phyloP scores from a whole-genome alignment of 2,329 filamentous ascomycete species.

The Neodidymelliopsis sp. region DNA sequence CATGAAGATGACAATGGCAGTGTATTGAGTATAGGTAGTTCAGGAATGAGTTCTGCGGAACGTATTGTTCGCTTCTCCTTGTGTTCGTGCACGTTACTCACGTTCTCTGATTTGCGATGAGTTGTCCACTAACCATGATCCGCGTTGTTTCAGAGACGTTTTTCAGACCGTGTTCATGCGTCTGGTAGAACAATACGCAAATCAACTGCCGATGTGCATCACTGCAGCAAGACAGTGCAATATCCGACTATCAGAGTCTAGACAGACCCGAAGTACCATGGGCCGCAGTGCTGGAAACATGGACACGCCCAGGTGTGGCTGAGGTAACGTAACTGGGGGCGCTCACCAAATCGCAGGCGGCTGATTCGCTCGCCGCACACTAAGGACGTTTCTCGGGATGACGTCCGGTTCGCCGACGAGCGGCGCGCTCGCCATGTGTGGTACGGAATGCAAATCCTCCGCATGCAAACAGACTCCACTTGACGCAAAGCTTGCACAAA shows the following conservation, averaged over 20 bases:
- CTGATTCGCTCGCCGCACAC: constrained; percentile 6
- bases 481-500: constrained; percentile 1
- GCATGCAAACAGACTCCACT: constrained; percentile 1
- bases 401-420: constrained; percentile 11
- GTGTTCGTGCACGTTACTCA: too few relatives aligned
- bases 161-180: too few relatives aligned
- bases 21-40: constrained; percentile 49
- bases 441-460: constrained; percentile 12
- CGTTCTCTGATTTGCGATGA: too few relatives aligned
- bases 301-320: neutral
- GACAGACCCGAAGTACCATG: neutral
- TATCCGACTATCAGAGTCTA: too few relatives aligned
- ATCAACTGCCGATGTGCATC: too few relatives aligned
- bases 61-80: constrained; percentile 30
- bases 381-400: neutral
- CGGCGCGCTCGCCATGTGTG: constrained; percentile 6
- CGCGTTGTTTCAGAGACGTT: too few relatives aligned
- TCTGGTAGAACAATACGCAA: too few relatives aligned
- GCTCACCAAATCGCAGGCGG: neutral
- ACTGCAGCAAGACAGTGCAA: too few relatives aligned
- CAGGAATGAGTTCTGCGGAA: constrained; percentile 34
- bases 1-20: constrained; percentile 21
- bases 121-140: too few relatives aligned
- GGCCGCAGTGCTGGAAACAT: neutral
- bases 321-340: neutral